Base-by-base conservation (phyloP, 1,139 yeast species). In the Taphrina communis region DNA sequence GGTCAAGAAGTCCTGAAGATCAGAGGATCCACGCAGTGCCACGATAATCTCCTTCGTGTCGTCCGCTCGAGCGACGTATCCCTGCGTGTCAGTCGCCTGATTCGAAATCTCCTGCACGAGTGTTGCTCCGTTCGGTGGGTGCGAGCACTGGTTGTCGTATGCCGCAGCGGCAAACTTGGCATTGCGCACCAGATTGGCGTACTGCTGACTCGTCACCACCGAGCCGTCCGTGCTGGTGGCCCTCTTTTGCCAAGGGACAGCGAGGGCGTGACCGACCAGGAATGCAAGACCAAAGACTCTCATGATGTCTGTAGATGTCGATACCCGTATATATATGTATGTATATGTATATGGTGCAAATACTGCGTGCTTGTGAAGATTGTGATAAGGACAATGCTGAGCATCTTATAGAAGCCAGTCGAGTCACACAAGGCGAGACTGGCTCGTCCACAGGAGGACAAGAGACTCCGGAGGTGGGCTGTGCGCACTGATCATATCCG, bases 141-240 rank as follows among this genome's bases (percentile, higher is more conserved):
- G 35, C 8, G 48, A 44, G 55, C 55, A 50, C 38, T 31, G 38
- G 2, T 12, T 8, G 12, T 2, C 35, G 12, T 25, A 31, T 50
- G 55, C 55, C 14, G 55, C 55, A 12, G 55, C 55, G 2, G 55
- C 55, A 50, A 50, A 50, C 55, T 21, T 50, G 55, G 36, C 55
- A 6, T 50, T 50, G 7, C 55, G 55, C n/a, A 50, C 55, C 12
- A 50, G 55, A 21, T 21, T n/a, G 35, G 55, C 55, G 17, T 50
- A 50, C 35, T 50, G 55, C 55, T 21, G 38, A n/a, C 38, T 31
- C 19, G 48, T 44, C 17, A 44, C 48, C 48, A n/a, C n/a, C 19
- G 48, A 14, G 8, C 48, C 48, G n/a, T 44, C 25, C 8, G 8
- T 44, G 8, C 48, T 14, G 31, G 31, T 25, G 31, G 31, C 31